Base-by-base conservation (phyloP, 192 early-diverging fungal genomes). In the Umbelopsis isabellina region DNA sequence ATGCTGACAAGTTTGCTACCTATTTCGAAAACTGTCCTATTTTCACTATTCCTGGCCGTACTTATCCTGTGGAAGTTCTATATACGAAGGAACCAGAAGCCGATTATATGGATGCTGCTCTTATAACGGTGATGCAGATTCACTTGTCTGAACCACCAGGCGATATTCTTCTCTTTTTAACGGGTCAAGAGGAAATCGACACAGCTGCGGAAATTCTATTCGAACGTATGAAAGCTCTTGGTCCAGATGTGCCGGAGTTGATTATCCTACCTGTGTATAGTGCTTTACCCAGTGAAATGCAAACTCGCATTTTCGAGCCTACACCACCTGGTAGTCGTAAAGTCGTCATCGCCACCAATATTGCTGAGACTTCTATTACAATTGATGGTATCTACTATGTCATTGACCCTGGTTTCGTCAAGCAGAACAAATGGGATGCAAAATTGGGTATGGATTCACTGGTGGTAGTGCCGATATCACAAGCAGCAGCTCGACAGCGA, bases 161-260 rank as follows among this genome's bases (percentile, higher is more conserved):
- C 48, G 97, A 99, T 61, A 89, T 99, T 46, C 79, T 99, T 16
- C 80, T 99, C 9, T 99, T 99, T 70, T 86, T 99, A 79, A 97
- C 97, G 0, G 97, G 97, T 79, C 96, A 98, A 76, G 97, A 99
- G 84, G 97, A 99, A 76, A 98, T 99, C 46, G 97, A 99, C 78
- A 95, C 89, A 2, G 85, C 90, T 33, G 77, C 84, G 44, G 89
- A 89, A 69, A 86, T 91, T 58, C 49, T 93, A 21, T 87, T 87
- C 70, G 91, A 94, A 66, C 87, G 87, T 18, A 85, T 90, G 86
- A 87, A 87, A 46, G 87, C 88, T 11, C 79, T 94, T 7, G 90
- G 87, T 18, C 86, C 84, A 3, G 84, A 90, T 68, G 86, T 90
- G 3, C 85, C 85, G 21, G 89, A 90, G 68, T 70, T 99, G 72